Base-by-base conservation (phyloP, 331 rosid genomes). In the Malus hybrid region DNA sequence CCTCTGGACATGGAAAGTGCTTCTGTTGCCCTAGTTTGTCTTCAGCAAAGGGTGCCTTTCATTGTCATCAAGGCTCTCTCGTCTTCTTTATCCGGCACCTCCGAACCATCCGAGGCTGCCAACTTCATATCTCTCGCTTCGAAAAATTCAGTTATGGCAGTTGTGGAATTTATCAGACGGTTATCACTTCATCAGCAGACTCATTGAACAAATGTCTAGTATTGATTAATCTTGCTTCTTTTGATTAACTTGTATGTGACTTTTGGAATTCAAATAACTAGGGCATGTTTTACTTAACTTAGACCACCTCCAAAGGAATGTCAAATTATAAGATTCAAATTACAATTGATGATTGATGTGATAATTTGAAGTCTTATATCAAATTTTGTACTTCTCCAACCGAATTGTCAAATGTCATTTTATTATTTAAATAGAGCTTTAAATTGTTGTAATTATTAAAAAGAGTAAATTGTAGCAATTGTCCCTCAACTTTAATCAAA, bases 1-100 rank as follows among this genome's bases (percentile, higher is more conserved):
- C 87, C 88, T 0, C 78, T 86, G 1, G 91, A 88, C 79, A 90
- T 88, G 93, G 96, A 88, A 76, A 85, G 88, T 61, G 93, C 96
- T 3, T 65, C 90, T 0, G 90, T 88, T n/a, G 93, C 93, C 4
- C 80, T 90, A 6, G 44, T 86, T 6, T 80, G 88, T 75, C 59
- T 64, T 6, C 91, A 88, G 56, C 91, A 90, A 48, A 83, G 34
- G 62, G 55, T 69, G 20, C 86, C 93, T 7, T 86, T 86, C 81
- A 90, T 88, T 54, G 74, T 74, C 16, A 22, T 88, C 27, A 82
- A 91, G 73, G 83, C 91, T 72, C 80, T 88, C 78, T 86, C 65
- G 44, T 56, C 91, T 1, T 86, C 77, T 74, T 76, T 86, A 71
- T 85, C 86, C 27, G 90, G 91, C 0, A 83, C 84, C 5, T 69